Percentiles rank a stretch among this genome's conserved stretches.
phyloP scores from a whole-genome alignment of 2,329 filamentous ascomycete species.

The Aureobasidium mangrovei region DNA sequence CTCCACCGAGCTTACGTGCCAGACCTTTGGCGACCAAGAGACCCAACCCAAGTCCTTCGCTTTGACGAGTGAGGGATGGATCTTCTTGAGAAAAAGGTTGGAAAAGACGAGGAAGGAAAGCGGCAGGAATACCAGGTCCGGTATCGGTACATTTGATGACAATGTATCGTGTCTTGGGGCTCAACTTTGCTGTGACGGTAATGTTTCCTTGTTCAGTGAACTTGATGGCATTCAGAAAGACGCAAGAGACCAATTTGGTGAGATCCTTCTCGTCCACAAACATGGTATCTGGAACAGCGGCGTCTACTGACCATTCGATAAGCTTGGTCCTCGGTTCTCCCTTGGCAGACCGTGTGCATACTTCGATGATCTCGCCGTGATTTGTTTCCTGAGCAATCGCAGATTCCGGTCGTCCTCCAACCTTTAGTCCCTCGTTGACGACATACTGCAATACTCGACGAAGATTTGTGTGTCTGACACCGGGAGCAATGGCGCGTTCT shows the following conservation, averaged over 20 bases:
- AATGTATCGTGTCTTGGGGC: slow-evolving; percentile 43
- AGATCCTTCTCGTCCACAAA: slow-evolving; percentile 55
- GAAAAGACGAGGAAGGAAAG: slow-evolving; percentile 58
- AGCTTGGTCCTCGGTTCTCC: slow-evolving; percentile 38
- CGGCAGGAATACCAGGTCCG: slow-evolving; percentile 58
- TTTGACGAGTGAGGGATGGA: slow-evolving; percentile 56
- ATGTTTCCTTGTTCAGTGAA: slow-evolving; percentile 58
- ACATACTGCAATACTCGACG: slow-evolving; percentile 44
- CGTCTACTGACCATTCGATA: slow-evolving; percentile 43
- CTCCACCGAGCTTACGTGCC: slow-evolving; percentile 59
- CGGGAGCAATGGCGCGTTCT: slow-evolving; percentile 36
- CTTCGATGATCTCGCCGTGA: slow-evolving; percentile 42
- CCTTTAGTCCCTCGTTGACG: slow-evolving; percentile 44
- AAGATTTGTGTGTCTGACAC: slow-evolving; percentile 39
- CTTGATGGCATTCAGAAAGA: slow-evolving; percentile 60
- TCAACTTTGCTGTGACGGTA: slow-evolving; percentile 45
- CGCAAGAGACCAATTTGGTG: slow-evolving; percentile 54
- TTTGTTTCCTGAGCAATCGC: slow-evolving; percentile 39
- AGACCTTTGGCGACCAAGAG: slow-evolving; percentile 65
- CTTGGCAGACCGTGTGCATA: slow-evolving; percentile 35
- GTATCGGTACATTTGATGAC: slow-evolving; percentile 57
- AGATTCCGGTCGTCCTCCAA: slow-evolving; percentile 45
- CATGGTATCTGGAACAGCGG: slow-evolving; percentile 45
- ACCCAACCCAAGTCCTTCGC: slow-evolving; percentile 60
- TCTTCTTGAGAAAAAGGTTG: slow-evolving; percentile 63